These are phyloP conservation scores for Epichloe sibirici DNA, from an alignment of 2,329 filamentous ascomycete genomes.

Conservation along the genomic window DNA sequence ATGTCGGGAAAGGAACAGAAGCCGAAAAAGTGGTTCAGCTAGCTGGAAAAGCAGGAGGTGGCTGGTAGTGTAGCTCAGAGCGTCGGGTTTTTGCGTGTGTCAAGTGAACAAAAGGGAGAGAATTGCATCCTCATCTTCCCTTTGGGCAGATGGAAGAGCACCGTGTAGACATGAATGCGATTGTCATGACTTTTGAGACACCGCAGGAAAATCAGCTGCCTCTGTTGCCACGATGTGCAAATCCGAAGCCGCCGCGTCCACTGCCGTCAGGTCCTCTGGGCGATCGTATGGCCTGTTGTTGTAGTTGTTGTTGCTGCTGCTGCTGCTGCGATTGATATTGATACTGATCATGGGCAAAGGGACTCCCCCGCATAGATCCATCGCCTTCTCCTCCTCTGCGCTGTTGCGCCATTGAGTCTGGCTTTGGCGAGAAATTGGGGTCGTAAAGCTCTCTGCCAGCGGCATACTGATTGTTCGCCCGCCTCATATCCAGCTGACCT, in stretches of 20 bases:
- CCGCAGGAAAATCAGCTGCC: conserved; percentile 18
- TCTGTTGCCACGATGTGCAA: conserved; percentile 48
- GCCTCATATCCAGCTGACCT: conserved; percentile 6
- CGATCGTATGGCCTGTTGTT: conserved; percentile 57
- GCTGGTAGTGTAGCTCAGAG: conserved; percentile 52
- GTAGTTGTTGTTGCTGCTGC: conserved; percentile 21
- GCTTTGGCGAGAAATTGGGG: conserved; percentile 56
- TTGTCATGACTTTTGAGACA: background rate
- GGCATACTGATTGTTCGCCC: conserved; percentile 14
- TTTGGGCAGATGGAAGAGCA: background rate
- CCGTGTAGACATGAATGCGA: conserved; percentile 13
- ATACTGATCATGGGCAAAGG: conserved; percentile 36
- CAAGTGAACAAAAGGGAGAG: background rate
- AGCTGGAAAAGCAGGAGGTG: conserved; percentile 81
- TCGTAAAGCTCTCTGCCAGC: conserved; percentile 59
- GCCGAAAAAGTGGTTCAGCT: conserved; percentile 77
- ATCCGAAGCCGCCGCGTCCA: conserved; percentile 68
- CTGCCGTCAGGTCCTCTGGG: conserved; percentile 69
- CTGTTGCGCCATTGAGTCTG: conserved; percentile 37
- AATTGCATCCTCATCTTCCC: background rate
- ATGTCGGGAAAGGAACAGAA: conserved; percentile 72
- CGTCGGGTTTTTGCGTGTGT: background rate
- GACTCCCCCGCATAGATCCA: conserved; percentile 15
- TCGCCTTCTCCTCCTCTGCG: conserved; percentile 27
- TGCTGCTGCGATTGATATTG: background rate